Conservation (phyloP, 2,329 filamentous ascomycete genomes). For the Dothidotthia symphoricarpi region DNA sequence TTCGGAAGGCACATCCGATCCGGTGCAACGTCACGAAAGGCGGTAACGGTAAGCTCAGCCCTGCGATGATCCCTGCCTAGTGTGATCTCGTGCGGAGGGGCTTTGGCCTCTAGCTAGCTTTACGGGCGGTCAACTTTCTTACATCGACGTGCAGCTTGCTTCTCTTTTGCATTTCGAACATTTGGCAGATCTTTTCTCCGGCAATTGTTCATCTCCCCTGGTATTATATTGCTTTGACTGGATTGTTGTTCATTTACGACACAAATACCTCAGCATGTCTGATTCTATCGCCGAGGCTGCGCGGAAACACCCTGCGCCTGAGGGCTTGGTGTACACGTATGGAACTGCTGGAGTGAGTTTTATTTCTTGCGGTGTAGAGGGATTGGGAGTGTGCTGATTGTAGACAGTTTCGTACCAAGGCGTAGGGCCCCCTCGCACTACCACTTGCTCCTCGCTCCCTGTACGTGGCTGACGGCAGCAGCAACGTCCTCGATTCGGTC, state of each 20-base stretch:
- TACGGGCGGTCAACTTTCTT: too few species aligned
- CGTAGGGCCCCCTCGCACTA: conserved; percentile 52
- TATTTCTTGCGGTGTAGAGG: neutral
- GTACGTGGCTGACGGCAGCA: conserved; percentile 42
- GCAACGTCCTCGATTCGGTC: conserved; percentile 83
- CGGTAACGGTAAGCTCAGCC: conserved; percentile 5
- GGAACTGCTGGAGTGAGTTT: conserved; percentile 51
- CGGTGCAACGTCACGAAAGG: conserved; percentile 6
- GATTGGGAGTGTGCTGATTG: conserved; percentile 7
- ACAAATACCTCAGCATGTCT: conserved; percentile 22
- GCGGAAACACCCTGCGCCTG: conserved; percentile 40
- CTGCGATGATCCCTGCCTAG: conserved; percentile 5
- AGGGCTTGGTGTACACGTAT: conserved; percentile 41
- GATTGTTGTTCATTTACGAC: too few species aligned
- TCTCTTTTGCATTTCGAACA: too few species aligned
- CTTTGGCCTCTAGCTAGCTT: too few species aligned
- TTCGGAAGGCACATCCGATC: too few species aligned
- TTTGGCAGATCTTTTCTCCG: too few species aligned
- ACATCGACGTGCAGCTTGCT: too few species aligned
- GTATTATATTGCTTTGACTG: too few species aligned
- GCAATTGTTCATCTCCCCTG: too few species aligned
- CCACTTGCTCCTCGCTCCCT: neutral
- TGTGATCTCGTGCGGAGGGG: conserved; percentile 4
- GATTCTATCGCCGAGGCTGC: conserved; percentile 33
- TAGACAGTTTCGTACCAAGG: conserved; percentile 65